Evolutionary conservation across 2,329 filamentous ascomycete genomes (phyloP).

Genomic region (Alternaria arborescens): DNA sequence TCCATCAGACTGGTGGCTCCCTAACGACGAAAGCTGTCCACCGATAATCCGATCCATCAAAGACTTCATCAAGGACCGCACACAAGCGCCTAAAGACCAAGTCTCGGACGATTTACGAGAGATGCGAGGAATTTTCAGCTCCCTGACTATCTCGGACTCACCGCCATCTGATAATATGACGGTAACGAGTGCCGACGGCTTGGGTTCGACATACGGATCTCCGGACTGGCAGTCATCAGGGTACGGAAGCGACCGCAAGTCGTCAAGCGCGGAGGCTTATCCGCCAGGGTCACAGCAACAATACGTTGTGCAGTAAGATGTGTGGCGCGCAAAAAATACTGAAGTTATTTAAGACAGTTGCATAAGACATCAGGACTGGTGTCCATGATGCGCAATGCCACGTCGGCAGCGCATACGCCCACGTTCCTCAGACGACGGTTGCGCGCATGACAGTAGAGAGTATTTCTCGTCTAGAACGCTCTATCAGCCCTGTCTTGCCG

Average conservation of each 20-base stretch:
- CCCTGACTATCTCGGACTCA: constrained; percentile 50
- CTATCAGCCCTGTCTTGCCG: constrained; percentile 30
- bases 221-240: constrained; percentile 33
- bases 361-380: constrained; percentile 8
- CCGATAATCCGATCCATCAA: constrained; percentile 79
- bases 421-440: constrained; percentile 15
- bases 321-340: not conserved
- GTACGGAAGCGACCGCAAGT: constrained; percentile 33
- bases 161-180: constrained; percentile 41
- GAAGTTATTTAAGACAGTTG: not conserved
- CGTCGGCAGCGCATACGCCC: constrained; percentile 6
- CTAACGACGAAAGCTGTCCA: constrained; percentile 78
- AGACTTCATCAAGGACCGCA: constrained; percentile 81
- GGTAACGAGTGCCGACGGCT: constrained; percentile 36
- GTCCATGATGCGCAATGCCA: constrained; percentile 18
- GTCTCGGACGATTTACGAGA: constrained; percentile 73
- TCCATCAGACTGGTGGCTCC: constrained; percentile 87
- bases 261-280: constrained; percentile 26
- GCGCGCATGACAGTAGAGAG: constrained; percentile 16
- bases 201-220: constrained; percentile 30
- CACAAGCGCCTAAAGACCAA: constrained; percentile 59
- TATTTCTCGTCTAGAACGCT: constrained; percentile 24
- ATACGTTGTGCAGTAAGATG: constrained; percentile 24
- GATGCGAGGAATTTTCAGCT: constrained; percentile 72
- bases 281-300: constrained; percentile 18